Conservation (phyloP, 1,139 yeast genomes). For the Diutina catenulata region DNA sequence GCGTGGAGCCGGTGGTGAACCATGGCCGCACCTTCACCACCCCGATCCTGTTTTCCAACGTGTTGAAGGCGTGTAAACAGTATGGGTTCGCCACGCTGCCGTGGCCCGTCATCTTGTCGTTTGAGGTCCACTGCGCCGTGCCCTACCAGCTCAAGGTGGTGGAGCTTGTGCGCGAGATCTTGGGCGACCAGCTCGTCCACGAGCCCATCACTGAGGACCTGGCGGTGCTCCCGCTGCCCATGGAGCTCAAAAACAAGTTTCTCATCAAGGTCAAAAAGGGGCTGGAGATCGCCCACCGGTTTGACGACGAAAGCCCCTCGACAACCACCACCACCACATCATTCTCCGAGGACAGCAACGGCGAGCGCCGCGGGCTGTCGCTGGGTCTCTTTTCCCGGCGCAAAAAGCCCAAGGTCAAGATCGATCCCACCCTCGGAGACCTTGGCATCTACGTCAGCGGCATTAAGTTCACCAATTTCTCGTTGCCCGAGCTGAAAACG, state of each 20-base stretch:
- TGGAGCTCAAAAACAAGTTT: slow-evolving; percentile 53
- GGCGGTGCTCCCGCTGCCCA: slow-evolving; percentile 55
- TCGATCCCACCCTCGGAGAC: background rate
- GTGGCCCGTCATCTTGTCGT: slow-evolving; percentile 74
- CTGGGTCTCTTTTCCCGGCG: slow-evolving; percentile 5
- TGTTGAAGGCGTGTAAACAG: slow-evolving; percentile 59
- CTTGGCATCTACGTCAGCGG: slow-evolving; percentile 60
- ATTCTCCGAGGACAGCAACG: slow-evolving; percentile 33
- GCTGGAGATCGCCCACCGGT: slow-evolving; percentile 10
- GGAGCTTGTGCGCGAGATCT: slow-evolving; percentile 34
- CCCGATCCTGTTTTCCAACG: slow-evolving; percentile 58
- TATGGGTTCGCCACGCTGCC: slow-evolving; percentile 82
- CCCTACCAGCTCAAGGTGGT: slow-evolving; percentile 53
- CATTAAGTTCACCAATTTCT: slow-evolving; percentile 65
- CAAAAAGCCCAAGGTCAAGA: slow-evolving; percentile 9
- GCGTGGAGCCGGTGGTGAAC: slow-evolving; percentile 64
- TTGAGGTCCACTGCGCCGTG: slow-evolving; percentile 69
- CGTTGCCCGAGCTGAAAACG: slow-evolving; percentile 77
- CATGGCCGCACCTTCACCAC: slow-evolving; percentile 83
- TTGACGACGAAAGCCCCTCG: slow-evolving; percentile 14
- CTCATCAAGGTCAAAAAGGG: slow-evolving; percentile 67
- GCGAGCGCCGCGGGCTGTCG: background rate
- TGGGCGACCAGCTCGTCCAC: slow-evolving; percentile 49
- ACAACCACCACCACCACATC: slow-evolving; percentile 30
- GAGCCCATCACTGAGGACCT: slow-evolving; percentile 20